Evolutionary conservation across 441 rosid species (phyloP).

Genomic region (Melastoma candidum): DNA sequence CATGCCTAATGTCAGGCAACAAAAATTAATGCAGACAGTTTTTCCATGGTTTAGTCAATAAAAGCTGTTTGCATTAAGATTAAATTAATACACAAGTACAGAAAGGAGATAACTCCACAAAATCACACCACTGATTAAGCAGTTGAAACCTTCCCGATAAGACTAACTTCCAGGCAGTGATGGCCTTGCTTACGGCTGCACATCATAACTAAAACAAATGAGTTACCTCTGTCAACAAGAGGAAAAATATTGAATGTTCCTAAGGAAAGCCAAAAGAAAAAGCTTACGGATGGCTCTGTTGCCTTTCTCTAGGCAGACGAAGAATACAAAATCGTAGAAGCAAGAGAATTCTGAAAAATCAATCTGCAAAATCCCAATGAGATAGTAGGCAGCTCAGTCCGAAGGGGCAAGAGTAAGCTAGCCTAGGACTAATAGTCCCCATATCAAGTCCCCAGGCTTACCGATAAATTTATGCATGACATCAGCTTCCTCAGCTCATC

Average conservation of each 20-base stretch:
- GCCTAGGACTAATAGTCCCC: too few species aligned
- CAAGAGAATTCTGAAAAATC: constrained; percentile 64
- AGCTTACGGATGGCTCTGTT: constrained; percentile 86
- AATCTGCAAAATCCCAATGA: constrained; percentile 27
- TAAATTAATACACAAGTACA: too few species aligned
- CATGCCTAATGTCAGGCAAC: too few species aligned
- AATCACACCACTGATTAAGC: constrained; percentile 87
- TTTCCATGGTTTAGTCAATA: too few species aligned
- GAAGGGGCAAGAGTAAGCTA: too few species aligned
- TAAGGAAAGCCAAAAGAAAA: constrained; percentile 7
- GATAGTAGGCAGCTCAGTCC: too few species aligned
- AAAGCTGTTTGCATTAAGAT: too few species aligned
- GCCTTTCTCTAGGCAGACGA: constrained; percentile 87
- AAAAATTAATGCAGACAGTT: too few species aligned
- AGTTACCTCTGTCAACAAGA: background rate
- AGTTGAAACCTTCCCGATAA: constrained; percentile 85
- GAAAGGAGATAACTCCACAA: constrained; percentile 49
- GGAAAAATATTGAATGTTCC: background rate
- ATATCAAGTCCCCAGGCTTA: constrained; percentile 16
- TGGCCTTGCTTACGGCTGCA: constrained; percentile 78
- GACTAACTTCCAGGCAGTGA: constrained; percentile 77
- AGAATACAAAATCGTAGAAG: constrained; percentile 91
- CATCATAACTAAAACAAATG: constrained; percentile 12
- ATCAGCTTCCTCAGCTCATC: constrained; percentile 73
- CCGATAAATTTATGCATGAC: constrained; percentile 59